These are phyloP conservation scores for Peribolospora baueri DNA, from an alignment of 768 basidiomycete genomes.

Conservation along the genomic window DNA sequence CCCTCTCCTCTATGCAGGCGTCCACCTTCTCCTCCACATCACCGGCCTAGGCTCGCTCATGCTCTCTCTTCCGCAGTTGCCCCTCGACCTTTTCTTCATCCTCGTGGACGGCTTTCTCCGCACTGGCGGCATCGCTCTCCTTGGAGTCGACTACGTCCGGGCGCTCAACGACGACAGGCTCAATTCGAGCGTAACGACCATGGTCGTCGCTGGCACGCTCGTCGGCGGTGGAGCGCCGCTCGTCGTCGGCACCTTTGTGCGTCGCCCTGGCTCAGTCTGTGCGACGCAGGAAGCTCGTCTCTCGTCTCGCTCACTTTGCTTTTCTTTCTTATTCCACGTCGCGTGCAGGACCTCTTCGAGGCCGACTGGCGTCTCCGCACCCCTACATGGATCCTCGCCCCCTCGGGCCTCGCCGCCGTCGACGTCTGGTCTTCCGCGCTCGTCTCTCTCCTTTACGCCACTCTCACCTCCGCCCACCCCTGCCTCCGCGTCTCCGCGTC, in stretches of 20 bases:
- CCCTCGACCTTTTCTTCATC: slow-evolving; percentile 10
- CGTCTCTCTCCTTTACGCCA: not conserved
- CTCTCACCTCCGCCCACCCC: slow-evolving; percentile 11
- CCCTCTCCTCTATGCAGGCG: too few relatives aligned
- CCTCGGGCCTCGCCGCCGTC: too few relatives aligned
- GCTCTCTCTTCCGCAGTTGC: slow-evolving; percentile 8
- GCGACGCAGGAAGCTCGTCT: slow-evolving; percentile 8
- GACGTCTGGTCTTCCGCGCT: too few relatives aligned
- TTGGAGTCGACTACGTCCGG: slow-evolving; percentile 11
- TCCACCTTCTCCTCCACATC: slow-evolving; percentile 8
- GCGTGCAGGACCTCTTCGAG: not conserved
- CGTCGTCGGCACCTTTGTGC: not conserved
- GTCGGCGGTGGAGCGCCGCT: slow-evolving; percentile 9
- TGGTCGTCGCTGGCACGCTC: slow-evolving; percentile 7
- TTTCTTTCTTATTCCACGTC: not conserved
- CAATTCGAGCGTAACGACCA: slow-evolving; percentile 5
- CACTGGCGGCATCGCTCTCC: slow-evolving; percentile 10
- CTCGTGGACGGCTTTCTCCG: slow-evolving; percentile 11
- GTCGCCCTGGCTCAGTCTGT: slow-evolving; percentile 3
- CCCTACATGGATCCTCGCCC: not conserved
- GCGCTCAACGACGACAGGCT: slow-evolving; percentile 6
- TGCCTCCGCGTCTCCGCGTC: slow-evolving; percentile 4
- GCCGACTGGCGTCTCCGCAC: too few relatives aligned
- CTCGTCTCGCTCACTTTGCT: slow-evolving; percentile 4
- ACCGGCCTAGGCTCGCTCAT: slow-evolving; percentile 1